A percentile compares a stretch with the other conserved stretches of the same genome.
These are phyloP conservation scores for Calonectria leucothoes DNA, from an alignment of 2,329 filamentous ascomycete genomes.

Conservation along the genomic window DNA sequence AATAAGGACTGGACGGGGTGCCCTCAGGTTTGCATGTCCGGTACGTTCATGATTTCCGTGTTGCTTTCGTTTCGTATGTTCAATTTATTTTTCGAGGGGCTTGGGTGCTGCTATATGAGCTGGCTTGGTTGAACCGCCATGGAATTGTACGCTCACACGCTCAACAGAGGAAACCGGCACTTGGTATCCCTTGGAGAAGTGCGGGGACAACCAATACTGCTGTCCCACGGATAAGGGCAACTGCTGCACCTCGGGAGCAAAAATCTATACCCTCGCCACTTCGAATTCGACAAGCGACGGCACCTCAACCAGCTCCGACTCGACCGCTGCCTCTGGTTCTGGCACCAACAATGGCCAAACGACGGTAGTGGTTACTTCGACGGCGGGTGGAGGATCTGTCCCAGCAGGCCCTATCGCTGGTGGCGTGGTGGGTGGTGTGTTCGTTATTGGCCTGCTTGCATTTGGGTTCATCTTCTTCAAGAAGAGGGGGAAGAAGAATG, in stretches of 20 bases:
- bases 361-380: neutral
- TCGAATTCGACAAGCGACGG: constrained; percentile 3
- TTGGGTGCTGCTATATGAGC: too few relatives aligned
- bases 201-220: constrained; percentile 36
- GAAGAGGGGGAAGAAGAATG: constrained; percentile 10
- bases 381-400: neutral
- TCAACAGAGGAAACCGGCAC: constrained; percentile 21
- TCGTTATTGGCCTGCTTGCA: constrained; percentile 26
- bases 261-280: constrained; percentile 28
- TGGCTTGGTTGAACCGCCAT: neutral
- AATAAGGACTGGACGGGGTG: constrained; percentile 38
- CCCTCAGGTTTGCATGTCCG: constrained; percentile 33
- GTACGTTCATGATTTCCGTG: constrained; percentile 13
- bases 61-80: neutral
- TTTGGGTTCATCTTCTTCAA: constrained; percentile 28
- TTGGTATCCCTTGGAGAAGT: constrained; percentile 27
- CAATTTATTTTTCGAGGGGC: neutral
- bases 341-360: neutral
- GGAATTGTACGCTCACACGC: neutral
- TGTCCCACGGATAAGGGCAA: constrained; percentile 26
- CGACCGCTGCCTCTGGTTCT: neutral
- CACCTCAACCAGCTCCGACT: neutral
- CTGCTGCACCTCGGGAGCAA: constrained; percentile 32
- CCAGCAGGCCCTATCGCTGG: constrained; percentile 30
- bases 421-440: constrained; percentile 31